Evolutionary conservation across 345 rosid genomes (phyloP).

Genomic region (Citropsis articulata): DNA sequence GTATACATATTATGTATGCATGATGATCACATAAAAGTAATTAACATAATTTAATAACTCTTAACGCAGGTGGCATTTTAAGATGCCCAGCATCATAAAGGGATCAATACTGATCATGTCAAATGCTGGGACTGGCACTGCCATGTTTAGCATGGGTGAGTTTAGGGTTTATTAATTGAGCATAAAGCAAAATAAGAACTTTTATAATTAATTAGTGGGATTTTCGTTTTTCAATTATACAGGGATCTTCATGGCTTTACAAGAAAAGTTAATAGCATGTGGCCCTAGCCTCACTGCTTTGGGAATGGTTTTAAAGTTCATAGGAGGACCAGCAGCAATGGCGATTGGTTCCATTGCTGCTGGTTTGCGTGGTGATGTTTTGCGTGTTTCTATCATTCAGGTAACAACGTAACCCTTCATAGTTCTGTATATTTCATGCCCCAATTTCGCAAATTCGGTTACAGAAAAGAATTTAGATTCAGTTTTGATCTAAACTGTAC

Average conservation of each 20-base stretch:
- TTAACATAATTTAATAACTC: not conserved
- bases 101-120: constrained; percentile 77
- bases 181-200: no score
- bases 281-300: constrained; percentile 47
- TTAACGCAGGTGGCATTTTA: constrained; percentile 60
- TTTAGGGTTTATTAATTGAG: not conserved
- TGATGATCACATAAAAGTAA: not conserved
- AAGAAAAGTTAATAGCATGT: constrained; percentile 70
- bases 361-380: constrained; percentile 66
- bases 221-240: constrained; percentile 1
- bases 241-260: constrained; percentile 91
- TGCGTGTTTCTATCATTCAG: constrained; percentile 75
- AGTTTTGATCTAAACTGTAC: no score
- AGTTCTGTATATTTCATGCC: not conserved
- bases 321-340: constrained; percentile 76
- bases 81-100: constrained; percentile 77
- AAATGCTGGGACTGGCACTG: constrained; percentile 91
- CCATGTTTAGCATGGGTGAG: constrained; percentile 94
- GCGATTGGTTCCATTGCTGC: constrained; percentile 61
- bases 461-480: not conserved
- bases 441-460: not conserved
- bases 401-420: constrained; percentile 13
- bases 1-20: not conserved
- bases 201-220: not conserved
- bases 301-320: constrained; percentile 64